These are phyloP conservation scores for Pelargonium nanum DNA, from an alignment of 345 rosid genomes.

Conservation along the genomic window DNA sequence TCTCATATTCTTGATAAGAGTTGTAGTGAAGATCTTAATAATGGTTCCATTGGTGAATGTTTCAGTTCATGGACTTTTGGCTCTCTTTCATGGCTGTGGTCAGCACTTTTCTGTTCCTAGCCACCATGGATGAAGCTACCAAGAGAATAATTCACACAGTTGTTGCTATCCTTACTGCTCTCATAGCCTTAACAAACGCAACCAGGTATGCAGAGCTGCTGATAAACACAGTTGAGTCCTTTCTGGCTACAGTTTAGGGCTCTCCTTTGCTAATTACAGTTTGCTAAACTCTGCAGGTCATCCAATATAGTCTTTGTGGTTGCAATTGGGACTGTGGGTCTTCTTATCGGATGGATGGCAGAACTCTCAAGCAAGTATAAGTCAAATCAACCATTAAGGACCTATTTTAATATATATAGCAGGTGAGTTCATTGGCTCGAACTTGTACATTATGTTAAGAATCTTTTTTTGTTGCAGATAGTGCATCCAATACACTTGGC, in stretches of 20 bases:
- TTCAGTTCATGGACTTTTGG: constrained; percentile 99
- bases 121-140: constrained; percentile 56
- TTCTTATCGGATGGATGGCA: constrained; percentile 63
- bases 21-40: too few species aligned
- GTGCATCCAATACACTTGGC: too few species aligned
- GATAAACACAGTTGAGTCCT: constrained; percentile 13
- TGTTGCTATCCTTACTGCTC: constrained; percentile 82
- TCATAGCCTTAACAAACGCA: constrained; percentile 85
- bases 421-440: neutral
- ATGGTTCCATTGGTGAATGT: constrained; percentile 12
- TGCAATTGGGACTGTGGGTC: constrained; percentile 70
- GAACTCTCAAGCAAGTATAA: constrained; percentile 57
- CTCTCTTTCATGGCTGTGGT: constrained; percentile 97
- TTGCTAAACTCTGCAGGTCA: constrained; percentile 36
- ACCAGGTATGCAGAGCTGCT: constrained; percentile 49
- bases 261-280: neutral
- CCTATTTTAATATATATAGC: neutral
- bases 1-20: too few species aligned
- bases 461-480: too few species aligned
- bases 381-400: constrained; percentile 10
- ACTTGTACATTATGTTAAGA: neutral
- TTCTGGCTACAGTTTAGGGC: constrained; percentile 7
- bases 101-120: constrained; percentile 72
- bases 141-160: constrained; percentile 75
- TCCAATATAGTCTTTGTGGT: constrained; percentile 71